Percentiles rank a stretch among this genome's conserved stretches.
Evolutionary conservation across 345 rosid genomes (phyloP).

Genomic region (Rhodamnia argentea): DNA sequence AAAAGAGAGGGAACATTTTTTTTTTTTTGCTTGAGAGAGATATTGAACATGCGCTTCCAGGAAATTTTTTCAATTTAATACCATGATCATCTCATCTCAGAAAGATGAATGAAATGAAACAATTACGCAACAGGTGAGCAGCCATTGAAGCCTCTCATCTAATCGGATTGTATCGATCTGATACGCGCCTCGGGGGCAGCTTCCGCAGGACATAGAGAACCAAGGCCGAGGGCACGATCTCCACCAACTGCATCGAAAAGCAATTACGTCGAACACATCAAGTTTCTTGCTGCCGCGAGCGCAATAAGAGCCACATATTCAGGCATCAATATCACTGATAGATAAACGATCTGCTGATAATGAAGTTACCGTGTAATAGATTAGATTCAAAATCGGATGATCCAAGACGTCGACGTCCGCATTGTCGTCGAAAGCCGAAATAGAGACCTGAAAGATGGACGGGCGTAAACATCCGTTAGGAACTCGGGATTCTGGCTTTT

Average conservation of each 20-base stretch:
- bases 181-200: constrained; percentile 68
- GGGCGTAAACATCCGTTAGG: neutral
- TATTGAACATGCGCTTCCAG: neutral
- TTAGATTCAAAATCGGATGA: constrained; percentile 59
- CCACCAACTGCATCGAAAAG: constrained; percentile 42
- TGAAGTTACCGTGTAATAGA: constrained; percentile 48
- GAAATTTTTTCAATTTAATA: neutral
- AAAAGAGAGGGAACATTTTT: neutral
- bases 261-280: neutral
- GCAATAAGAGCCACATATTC: neutral
- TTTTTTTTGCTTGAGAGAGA: neutral
- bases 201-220: constrained; percentile 69
- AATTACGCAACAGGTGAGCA: neutral
- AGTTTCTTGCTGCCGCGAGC: neutral
- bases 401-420: constrained; percentile 56
- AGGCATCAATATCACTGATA: neutral
- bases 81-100: neutral
- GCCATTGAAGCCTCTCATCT: constrained; percentile 8
- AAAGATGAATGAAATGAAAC: neutral
- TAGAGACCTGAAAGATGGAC: constrained; percentile 10
- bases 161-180: constrained; percentile 62
- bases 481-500: neutral
- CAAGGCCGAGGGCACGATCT: constrained; percentile 64
- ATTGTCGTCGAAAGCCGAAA: constrained; percentile 42
- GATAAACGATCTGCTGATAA: neutral